phyloP scores from a whole-genome alignment of 2,329 filamentous ascomycete species.

The Seiridium unicorne region DNA sequence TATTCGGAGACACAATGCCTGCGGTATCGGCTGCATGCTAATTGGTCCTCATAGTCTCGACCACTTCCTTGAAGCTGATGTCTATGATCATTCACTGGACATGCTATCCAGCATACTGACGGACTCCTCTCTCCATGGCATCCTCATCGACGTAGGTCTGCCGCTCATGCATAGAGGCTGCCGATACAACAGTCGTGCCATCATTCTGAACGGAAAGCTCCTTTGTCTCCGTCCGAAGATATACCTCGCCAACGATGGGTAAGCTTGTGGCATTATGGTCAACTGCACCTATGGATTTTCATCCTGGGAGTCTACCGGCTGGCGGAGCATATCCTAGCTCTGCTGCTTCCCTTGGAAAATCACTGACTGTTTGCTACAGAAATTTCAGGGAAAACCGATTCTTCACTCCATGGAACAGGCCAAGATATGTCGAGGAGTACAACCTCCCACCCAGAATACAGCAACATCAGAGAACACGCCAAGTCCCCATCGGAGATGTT shows the following conservation, averaged over 20 bases:
- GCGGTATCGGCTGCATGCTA: too few species aligned
- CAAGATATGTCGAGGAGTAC: constrained; percentile 61
- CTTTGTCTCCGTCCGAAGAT: constrained; percentile 72
- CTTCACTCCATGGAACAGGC: constrained; percentile 63
- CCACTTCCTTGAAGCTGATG: constrained; percentile 61
- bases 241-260: constrained; percentile 67
- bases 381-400: constrained; percentile 59
- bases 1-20: too few species aligned
- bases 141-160: constrained; percentile 63
- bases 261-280: too few species aligned
- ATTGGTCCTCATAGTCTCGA: constrained; percentile 46
- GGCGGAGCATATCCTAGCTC: too few species aligned
- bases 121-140: constrained; percentile 60
- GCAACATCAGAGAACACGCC: constrained; percentile 41
- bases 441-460: constrained; percentile 59
- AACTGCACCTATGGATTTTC: too few species aligned
- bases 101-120: constrained; percentile 59
- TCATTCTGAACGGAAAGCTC: constrained; percentile 65
- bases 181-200: constrained; percentile 64
- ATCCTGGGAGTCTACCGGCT: too few species aligned
- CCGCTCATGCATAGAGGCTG: constrained; percentile 61
- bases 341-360: too few species aligned
- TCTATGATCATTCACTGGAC: constrained; percentile 61
- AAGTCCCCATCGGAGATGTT: constrained; percentile 67
- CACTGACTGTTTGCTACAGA: too few species aligned